Evolutionary conservation across 192 early-diverging fungal genomes (phyloP), one percentile per base, ranked within the genome.

Genomic region (Dissophora globulifera): DNA sequence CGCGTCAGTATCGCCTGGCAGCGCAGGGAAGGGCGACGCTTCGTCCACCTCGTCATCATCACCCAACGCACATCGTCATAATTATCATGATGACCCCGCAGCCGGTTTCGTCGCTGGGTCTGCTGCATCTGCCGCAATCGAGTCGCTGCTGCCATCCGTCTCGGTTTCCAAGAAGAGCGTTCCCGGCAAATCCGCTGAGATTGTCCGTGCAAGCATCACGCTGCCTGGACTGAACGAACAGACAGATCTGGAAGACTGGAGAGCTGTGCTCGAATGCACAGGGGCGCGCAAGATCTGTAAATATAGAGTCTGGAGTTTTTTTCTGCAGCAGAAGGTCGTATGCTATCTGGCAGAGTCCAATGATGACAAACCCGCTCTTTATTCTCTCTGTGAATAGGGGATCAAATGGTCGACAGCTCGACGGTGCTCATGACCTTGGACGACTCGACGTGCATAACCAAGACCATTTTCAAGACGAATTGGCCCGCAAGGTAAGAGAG

Each of bases 161-260:
- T 43, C 64, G 17, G 72, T 69, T 19, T 53, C 78, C 13, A 79
- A 71, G 50, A 69, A 67, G 38, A 79, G 69, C 25, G 67, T 71
- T 8, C 78, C 78, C 3, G 78, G 78, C 25, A 79, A 79, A 50
- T 79, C 78, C 1, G 78, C 78, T 10, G 78, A 79, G 43, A 69
- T 79, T 52, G 78, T 79, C 22, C 40, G 78, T 35, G 67, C 78
- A 16, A 79, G 62, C 45, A 70, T 71, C 16, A 41, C 58, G 13
- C 25, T 79, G 16, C 78, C 78, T 4, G 78, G 78, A 56, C 22
- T 71, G 41, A 70, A 79, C 43, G 78, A 79, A 32, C 78, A 71
- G 35, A 79, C 78, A 4, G 78, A 79, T 60, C 61, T 79, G 35
- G 78, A 79, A 20, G 78, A 79, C 57, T 79, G 78, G 78, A 50